These are phyloP conservation scores for Aspergillus nanangensis DNA, from an alignment of 495 filamentous ascomycete genomes.

Conservation along the genomic window DNA sequence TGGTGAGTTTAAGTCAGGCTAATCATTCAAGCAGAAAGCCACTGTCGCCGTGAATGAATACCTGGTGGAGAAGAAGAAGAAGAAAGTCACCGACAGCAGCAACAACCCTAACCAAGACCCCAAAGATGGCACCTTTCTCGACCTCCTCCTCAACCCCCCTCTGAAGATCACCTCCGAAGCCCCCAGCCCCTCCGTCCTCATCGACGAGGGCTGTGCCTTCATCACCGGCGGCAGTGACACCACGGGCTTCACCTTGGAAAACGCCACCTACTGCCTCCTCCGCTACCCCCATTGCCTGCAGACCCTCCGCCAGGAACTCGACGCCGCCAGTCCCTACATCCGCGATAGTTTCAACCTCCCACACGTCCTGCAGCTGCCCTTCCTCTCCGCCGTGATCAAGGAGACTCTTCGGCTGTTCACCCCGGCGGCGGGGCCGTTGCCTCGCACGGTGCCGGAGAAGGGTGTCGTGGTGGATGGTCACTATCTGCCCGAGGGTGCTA, in stretches of 20 bases:
- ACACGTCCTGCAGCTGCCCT: not conserved
- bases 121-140: not conserved
- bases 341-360: not conserved
- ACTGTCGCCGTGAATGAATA: not conserved
- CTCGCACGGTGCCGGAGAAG: not conserved
- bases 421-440: not conserved
- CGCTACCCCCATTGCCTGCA: not conserved
- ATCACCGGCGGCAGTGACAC: constrained; percentile 1
- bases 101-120: no score
- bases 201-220: constrained; percentile 1
- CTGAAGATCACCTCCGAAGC: not conserved
- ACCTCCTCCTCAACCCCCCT: not conserved
- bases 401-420: constrained; percentile 1
- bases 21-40: not conserved
- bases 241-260: not conserved
- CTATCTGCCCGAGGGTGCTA: constrained; percentile 1
- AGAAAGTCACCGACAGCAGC: not conserved
- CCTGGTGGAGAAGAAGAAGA: not conserved
- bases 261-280: not conserved
- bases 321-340: not conserved
- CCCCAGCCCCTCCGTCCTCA: not conserved
- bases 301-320: not conserved
- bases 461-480: not conserved
- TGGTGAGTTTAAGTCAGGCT: no score
- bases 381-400: no score